Base-by-base conservation (phyloP, 495 filamentous ascomycete species). In the Hypoxylon rickii region DNA sequence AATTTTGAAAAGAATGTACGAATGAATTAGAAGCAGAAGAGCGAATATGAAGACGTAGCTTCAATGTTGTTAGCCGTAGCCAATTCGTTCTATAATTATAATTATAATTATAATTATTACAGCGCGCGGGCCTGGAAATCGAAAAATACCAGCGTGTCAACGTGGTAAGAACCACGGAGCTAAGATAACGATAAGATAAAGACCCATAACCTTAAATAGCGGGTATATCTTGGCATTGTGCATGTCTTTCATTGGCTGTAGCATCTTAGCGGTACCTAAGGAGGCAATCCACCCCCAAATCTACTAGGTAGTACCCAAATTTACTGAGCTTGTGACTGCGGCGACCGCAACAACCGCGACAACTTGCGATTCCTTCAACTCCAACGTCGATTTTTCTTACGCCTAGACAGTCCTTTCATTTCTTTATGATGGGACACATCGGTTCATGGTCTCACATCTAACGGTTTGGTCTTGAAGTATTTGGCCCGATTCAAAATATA, bases 71-170 rank as follows among this genome's bases (percentile, higher is more conserved):
- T n/a, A n/a, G n/a, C n/a, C n/a, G n/a, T n/a, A n/a, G n/a, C n/a
- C n/a, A n/a, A n/a, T n/a, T n/a, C n/a, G n/a, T n/a, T n/a, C n/a
- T n/a, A n/a, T 37, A 37, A 16, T 48, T 37, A 36, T 37, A 48
- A 48, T n/a, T n/a, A n/a, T n/a, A n/a, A n/a, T n/a, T n/a, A n/a
- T n/a, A n/a, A n/a, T n/a, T n/a, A n/a, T n/a, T n/a, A n/a, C n/a
- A n/a, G n/a, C n/a, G n/a, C n/a, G n/a, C n/a, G 24, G 4, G 24
- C 24, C 24, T 29, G 24, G 4, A 29, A 29, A 29, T 42, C 24
- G 12, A 13, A 52, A 53, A 62, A 62, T 56, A 62, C 58, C 58
- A 56, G 58, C 45, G 51, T 62, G 52, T 57, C 58, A 62, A 51
- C 42, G 56, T 61, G 58, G 46, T 55, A 61, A 61, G 42, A 55